Evolutionary conservation across 2,329 filamentous ascomycete genomes (phyloP).

Genomic region (Nannizzia gypsea): DNA sequence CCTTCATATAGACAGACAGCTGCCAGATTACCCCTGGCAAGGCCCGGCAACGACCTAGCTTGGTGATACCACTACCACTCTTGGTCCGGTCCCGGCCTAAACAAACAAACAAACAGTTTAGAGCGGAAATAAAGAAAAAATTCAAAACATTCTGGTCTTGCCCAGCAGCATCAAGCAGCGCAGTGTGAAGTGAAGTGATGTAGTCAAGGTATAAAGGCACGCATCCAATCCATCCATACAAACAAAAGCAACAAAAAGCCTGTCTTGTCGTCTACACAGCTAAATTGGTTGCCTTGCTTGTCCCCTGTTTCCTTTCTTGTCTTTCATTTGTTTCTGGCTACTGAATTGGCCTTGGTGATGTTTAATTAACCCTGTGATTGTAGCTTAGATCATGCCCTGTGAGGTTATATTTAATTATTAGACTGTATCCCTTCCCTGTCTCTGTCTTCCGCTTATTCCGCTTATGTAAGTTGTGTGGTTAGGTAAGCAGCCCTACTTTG

Average conservation of each 20-base stretch:
- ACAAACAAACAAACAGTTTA: not conserved
- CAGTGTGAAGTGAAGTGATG: no score
- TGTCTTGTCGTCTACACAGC: no score
- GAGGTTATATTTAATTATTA: not conserved
- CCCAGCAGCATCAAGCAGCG: not conserved
- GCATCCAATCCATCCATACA: no score
- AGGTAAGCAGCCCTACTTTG: not conserved
- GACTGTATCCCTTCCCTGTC: not conserved
- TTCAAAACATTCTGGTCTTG: not conserved
- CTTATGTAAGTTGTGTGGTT: not conserved
- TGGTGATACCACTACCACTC: not conserved
- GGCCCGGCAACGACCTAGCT: not conserved
- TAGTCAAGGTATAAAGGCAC: no score
- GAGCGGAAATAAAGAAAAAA: slow-evolving; percentile 3
- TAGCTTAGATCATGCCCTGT: not conserved
- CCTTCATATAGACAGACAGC: slow-evolving; percentile 1
- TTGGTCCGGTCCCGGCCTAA: not conserved
- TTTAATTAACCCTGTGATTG: not conserved
- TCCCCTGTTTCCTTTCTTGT: not conserved
- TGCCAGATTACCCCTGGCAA: not conserved
- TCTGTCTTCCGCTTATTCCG: not conserved
- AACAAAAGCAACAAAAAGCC: no score
- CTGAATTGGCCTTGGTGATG: not conserved
- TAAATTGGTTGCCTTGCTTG: not conserved
- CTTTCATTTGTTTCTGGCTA: not conserved